Base-by-base conservation (phyloP, 2,329 filamentous ascomycete species). In the Aspergillus pseudoviridinutans region DNA sequence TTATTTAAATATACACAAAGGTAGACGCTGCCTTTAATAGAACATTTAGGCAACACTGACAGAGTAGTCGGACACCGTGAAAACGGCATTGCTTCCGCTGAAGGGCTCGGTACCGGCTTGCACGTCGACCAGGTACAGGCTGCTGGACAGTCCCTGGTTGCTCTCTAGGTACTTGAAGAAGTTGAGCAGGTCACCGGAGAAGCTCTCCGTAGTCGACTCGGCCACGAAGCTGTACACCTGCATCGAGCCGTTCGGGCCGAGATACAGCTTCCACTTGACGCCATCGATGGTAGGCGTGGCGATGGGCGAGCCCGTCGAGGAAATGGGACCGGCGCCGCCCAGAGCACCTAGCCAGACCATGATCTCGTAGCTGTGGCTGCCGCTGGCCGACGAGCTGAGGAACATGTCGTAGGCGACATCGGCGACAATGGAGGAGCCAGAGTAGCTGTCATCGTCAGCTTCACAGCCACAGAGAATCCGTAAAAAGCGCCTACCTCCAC, bases 321-420 rank as follows among this genome's bases (percentile, higher is more conserved):
- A 74, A 74, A 87, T 84, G 25, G 84, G 82, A 4, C 83, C 83
- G 1, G 82, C 83, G 52, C 81, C 80, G 27, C 81, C 83, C 49
- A 85, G 71, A 29, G 82, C 82, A 3, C 76, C 80, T 49, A 87
- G 76, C 85, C 86, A 88, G 62, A 88, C 79, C 85, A 88, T 88
- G 64, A 88, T 76, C 71, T 88, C 86, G 66, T 84, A 87, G 64
- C 83, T 76, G n/a, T 78, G 67, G 50, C 62, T 68, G 46, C 75
- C 78, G 29, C 72, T 71, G 1, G 81, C 76, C 20, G 76, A 75
- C 46, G 80, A 76, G 28, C 71, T 66, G 7, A 84, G 84, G 73
- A 87, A 87, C 52, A 87, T 71, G 67, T 87, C 84, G 65, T 85
- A 87, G 14, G 84, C 77, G 17, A 88, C 84, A 65, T 87, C 79